Base-by-base conservation (phyloP, 1,284 basidiomycete genomes). In the Pseudozyma pruni region DNA sequence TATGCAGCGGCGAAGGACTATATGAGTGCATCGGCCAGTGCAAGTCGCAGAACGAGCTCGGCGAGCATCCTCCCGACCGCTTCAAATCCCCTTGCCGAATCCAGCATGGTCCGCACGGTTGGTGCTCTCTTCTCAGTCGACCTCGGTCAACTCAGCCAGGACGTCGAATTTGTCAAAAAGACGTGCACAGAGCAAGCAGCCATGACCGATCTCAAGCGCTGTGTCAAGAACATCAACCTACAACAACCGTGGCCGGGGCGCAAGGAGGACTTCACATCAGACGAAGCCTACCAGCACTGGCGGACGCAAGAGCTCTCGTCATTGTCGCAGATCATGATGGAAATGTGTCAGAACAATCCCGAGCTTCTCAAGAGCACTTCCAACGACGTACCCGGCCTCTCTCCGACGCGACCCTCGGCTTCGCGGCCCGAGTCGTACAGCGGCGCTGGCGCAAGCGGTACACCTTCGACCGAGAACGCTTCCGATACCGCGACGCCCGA, bases 211-310 rank as follows among this genome's bases (percentile, higher is more conserved):
- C 44, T 79, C 4, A 84, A 94, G 90, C 91, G 90, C 29, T 94
- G 92, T 80, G 86, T 97, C 52, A 94, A 93, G 84, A 92, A 94
- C 68, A 91, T 98, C 81, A 91, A 90, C 60, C 90, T 91, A 8
- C 90, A 92, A 37, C 86, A 87, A 19, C 85, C 90, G 0, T 93
- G 94, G 81, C 93, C 94, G 0, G 93, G 91, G 27, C 87, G 90
- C 43, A 86, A 90, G 67, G 89, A 92, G 70, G 94, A 98, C 81
- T 98, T 98, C 88, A 23, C 89, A 83, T 54, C 91, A 90, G 71
- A 73, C 3, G 87, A 88, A 1, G 91, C 90, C 0, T 98, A 91
- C 88, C 87, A 89, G 32, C 86, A 90, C 32, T 98, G 93, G 92
- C 87, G 89, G 34, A 88, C 89, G 1, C 84, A 88, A n/a, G 95